These are phyloP conservation scores for Quercus alba DNA, from an alignment of 306 rosid genomes.

Conservation along the genomic window DNA sequence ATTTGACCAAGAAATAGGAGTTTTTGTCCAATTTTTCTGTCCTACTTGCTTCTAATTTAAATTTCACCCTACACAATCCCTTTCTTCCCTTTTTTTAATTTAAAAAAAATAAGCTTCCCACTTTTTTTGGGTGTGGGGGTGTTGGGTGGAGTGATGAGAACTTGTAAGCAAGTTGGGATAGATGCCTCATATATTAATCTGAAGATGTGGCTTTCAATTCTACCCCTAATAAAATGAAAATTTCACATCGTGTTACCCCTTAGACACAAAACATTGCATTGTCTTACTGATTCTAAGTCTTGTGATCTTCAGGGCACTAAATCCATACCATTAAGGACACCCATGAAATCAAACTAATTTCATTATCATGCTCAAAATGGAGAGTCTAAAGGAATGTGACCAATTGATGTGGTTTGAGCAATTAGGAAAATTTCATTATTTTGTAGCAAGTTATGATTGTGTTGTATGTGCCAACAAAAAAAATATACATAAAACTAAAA, in stretches of 20 bases:
- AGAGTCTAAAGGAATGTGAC: background rate
- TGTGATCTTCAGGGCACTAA: background rate
- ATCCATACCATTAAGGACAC: background rate
- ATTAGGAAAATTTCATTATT: background rate
- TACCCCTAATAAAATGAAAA: background rate
- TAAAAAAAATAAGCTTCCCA: no score
- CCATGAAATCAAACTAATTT: background rate
- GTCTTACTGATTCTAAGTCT: background rate
- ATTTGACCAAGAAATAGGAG: background rate
- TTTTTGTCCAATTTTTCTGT: background rate
- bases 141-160: background rate
- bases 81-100: background rate
- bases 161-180: background rate
- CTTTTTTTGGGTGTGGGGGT: no score
- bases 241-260: background rate
- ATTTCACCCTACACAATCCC: background rate
- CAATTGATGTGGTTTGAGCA: background rate
- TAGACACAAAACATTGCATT: background rate
- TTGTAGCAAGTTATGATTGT: background rate
- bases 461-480: background rate
- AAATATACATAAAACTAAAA: background rate
- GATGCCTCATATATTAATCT: background rate
- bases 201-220: background rate
- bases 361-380: background rate
- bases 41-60: background rate